These are phyloP conservation scores for Russula olivacea DNA, from an alignment of 768 basidiomycete species.

Conservation along the genomic window DNA sequence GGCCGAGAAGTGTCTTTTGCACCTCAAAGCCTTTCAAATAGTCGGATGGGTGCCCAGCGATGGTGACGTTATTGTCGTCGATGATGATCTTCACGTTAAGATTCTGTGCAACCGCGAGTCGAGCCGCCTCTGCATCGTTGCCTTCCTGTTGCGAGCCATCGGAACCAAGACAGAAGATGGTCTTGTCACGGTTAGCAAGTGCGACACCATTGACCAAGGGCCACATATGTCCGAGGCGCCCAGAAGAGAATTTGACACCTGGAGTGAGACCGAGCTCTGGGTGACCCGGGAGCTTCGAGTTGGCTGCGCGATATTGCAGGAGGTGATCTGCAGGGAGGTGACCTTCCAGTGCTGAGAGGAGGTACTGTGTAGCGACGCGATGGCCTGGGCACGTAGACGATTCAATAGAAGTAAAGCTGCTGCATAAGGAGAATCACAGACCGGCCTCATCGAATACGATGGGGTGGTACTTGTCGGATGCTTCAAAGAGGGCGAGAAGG, in stretches of 20 bases:
- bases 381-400: conserved; percentile 47
- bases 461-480: conserved; percentile 56
- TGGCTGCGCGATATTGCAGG: conserved; percentile 78
- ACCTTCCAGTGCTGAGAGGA: conserved; percentile 74
- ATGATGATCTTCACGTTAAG: conserved; percentile 83
- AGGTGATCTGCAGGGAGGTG: conserved; percentile 67
- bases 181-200: conserved; percentile 69
- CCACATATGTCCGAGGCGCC: conserved; percentile 92
- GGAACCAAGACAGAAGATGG: conserved; percentile 77
- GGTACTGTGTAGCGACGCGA: conserved; percentile 86
- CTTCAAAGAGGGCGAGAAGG: conserved; percentile 65
- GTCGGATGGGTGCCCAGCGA: conserved; percentile 84
- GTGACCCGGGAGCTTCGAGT: conserved; percentile 83
- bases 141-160: conserved; percentile 92
- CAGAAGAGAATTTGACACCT: conserved; percentile 90
- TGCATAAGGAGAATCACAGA: conserved; percentile 32
- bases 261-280: conserved; percentile 86
- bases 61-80: conserved; percentile 89
- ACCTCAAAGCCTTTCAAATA: conserved; percentile 78
- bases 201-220: conserved; percentile 82
- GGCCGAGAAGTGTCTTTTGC: conserved; percentile 66
- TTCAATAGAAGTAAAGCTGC: conserved; percentile 5
- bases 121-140: conserved; percentile 84
- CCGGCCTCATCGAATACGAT: conserved; percentile 80
- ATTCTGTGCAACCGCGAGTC: conserved; percentile 76